Base-by-base conservation (phyloP, 1,139 yeast species). In the Suhomyces ambrosiae region DNA sequence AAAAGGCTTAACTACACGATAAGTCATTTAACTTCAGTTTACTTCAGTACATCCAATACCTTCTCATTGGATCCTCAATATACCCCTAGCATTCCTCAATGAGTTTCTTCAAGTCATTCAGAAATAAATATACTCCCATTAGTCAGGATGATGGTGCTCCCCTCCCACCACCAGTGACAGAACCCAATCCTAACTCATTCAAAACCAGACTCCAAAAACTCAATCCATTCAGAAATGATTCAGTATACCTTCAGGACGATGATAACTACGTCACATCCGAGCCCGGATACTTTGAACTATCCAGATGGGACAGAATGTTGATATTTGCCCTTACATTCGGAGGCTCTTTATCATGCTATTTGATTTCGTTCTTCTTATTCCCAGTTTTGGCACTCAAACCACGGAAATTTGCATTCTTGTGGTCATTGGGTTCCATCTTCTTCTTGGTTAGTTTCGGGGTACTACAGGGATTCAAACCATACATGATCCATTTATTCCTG, bases 381-480 rank as follows among this genome's bases (percentile, higher is more conserved):
- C 85, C 86, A 1, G 63, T 80, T 9, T 60, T 80, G 32, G 61
- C 79, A 2, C 56, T 79, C 30, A 77, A 74, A 50, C 85, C 85
- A 0, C 58, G 76, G 32, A 80, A 80, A 52, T 79, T 80, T 57
- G 81, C 83, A 13, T 49, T 78, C 13, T 60, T 80, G 33, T 80
- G 85, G 82, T 74, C 83, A 0, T 53, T 80, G 30, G 86, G 86
- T 0, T 76, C 82, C 6, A 64, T 78, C 2, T 65, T 79, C 47
- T 80, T 80, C 58, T 53, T 80, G 40, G 65, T 72, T 5, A 73
- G 83, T 42, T 80, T 80, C 52, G 82, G 80, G 3, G 74, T 79
- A 0, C 56, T 79, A 33, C 82, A 78, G 51, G 85, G 85, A 0
- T 65, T 69, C 44, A 52, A 58, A 41, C 66, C 74, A 2, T 80